Evolutionary conservation across 2,329 filamentous ascomycete genomes (phyloP), one percentile per base, ranked within the genome.

Genomic region (Ceratocystis destructans): DNA sequence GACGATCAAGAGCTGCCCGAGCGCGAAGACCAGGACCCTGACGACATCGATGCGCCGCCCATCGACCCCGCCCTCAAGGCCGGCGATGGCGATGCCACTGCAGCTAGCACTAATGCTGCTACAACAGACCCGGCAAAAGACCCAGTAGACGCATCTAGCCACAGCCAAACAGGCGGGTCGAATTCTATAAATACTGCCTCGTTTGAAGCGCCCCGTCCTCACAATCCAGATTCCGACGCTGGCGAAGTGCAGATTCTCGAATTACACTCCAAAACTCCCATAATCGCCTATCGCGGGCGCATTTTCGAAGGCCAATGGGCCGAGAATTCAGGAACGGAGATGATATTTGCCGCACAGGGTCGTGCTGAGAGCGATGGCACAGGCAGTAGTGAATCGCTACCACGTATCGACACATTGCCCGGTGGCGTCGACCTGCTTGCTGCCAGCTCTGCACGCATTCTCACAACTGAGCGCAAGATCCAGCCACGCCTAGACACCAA

Each of bases 291-390:
- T 75, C 82, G 87, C 67, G 88, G 88, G 37, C 83, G 87, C 69
- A 78, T 95, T 25, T 94, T 92, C 73, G 85, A 84, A 69, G 93
- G 90, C 70, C 78, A 84, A 59, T 97, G 93, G 93, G 83, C 84
- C 10, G 85, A 89, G 69, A 87, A 90, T 68, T 83, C 96, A 55
- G 93, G 93, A 45, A 96, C 91, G 0, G 90, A 95, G 70, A 78
- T 92, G 69, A 82, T 96, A 53, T 87, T 96, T 71, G 81, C 80
- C 1, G 76, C 75, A 17, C 81, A 79, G 64, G 71, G 62, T 20
- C 20, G 45, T 20, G 59, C 53, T 5, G 70, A 75, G 17, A 81
- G 79, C 63, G 71, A 62, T 22, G n/a, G 33, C 20, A 44, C 48
- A 69, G 76, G 80, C 69, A 69, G 55, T n/a, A 28, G 37, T 15